Evolutionary conservation across 352 stramenopile species (phyloP), one percentile per base, ranked within the genome.

Genomic region (Globisporangium canariense): DNA sequence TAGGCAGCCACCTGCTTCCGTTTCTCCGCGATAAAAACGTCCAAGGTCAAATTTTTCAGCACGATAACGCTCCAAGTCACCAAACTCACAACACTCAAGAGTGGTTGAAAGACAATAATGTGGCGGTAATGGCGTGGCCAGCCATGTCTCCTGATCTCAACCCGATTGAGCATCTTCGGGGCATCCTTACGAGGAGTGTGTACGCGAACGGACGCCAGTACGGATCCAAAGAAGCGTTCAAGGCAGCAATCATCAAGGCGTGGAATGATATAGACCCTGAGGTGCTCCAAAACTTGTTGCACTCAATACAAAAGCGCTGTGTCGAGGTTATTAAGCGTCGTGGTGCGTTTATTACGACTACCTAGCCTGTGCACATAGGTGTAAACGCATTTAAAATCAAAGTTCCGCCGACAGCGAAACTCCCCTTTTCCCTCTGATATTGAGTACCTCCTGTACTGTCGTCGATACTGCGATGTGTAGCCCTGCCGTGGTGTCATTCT

Each of bases 171-270:
- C 20, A 55, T n/a, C n/a, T n/a, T n/a, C n/a, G n/a, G n/a, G n/a
- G n/a, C n/a, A n/a, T n/a, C n/a, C n/a, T n/a, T n/a, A n/a, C n/a
- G n/a, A n/a, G n/a, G n/a, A n/a, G 49, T 55, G 49, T 55, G 49
- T 55, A 55, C 49, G 49, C 49, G 14, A 55, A 55, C 49, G 49
- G 49, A 55, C 49, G 49, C 20, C 49, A 55, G 49, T 55, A 55
- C 49, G 49, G 49, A 32, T 55, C 49, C 18, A 55, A 55, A 55
- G 49, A 18, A 55, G 49, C 49, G 49, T 22, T 55, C 20, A 55
- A 55, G 49, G 2, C 49, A 34, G 49, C 49, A 8, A 55, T 55
- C 6, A 20, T 55, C 49, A 32, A 55, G 14, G 49, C 14, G 20
- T 55, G 49, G 49, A 55, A 30, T 30, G 20, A 55, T 32, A 18